A percentile compares a stretch with the other conserved stretches of the same genome.
Conservation (phyloP, 495 filamentous ascomycete species). For the Neurospora tetraspora region DNA sequence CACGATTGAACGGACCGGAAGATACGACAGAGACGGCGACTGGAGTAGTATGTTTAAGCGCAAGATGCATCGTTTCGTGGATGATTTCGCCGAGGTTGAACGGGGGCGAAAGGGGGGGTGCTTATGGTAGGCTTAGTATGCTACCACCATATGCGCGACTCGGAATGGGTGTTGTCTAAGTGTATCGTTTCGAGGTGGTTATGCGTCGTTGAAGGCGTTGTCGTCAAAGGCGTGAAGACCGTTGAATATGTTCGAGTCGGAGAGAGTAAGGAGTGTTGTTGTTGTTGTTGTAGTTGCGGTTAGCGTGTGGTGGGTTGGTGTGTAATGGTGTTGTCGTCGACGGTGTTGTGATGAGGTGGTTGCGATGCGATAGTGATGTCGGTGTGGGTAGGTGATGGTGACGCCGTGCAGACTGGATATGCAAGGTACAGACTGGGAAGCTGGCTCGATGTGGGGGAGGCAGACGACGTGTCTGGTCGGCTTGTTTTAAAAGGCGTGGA, state of each 20-base stretch:
- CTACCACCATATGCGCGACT: constrained; percentile 27
- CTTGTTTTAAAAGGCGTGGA: background rate
- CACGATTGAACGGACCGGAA: constrained; percentile 42
- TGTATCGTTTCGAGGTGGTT: background rate
- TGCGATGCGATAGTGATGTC: constrained; percentile 5
- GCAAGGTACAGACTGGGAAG: constrained; percentile 9
- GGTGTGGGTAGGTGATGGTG: background rate
- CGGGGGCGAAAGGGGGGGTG: constrained; percentile 15
- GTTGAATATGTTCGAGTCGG: background rate
- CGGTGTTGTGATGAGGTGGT: constrained; percentile 3
- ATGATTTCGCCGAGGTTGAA: constrained; percentile 24
- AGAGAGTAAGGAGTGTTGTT: constrained; percentile 2
- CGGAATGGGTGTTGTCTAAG: constrained; percentile 2
- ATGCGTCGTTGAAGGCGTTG: background rate
- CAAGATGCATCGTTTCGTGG: constrained; percentile 42
- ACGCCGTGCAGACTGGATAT: constrained; percentile 11
- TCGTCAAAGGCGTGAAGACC: background rate
- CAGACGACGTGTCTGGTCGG: background rate
- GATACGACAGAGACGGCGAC: constrained; percentile 48
- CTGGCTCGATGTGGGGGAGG: constrained; percentile 6
- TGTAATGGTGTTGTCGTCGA: constrained; percentile 2
- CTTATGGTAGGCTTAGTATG: constrained; percentile 27
- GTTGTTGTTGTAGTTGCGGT: background rate
- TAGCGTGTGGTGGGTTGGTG: background rate
- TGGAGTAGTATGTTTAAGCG: constrained; percentile 35